These are phyloP conservation scores for Pisolithus orientalis DNA, from an alignment of 768 basidiomycete species.

Conservation along the genomic window DNA sequence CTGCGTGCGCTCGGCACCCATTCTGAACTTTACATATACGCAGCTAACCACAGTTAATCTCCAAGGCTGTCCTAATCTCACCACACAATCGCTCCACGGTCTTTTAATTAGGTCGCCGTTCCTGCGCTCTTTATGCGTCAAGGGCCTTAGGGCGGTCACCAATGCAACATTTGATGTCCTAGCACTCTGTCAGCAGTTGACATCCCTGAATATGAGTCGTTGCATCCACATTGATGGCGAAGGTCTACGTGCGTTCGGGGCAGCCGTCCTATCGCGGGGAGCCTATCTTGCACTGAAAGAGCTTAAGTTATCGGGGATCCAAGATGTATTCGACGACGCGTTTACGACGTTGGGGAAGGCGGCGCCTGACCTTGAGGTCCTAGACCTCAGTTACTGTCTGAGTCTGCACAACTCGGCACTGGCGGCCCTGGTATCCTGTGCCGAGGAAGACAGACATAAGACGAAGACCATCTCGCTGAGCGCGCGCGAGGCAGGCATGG, in stretches of 20 bases:
- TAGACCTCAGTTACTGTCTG: conserved; percentile 72
- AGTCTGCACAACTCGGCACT: conserved; percentile 70
- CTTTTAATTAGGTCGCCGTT: conserved; percentile 61
- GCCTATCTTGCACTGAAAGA: conserved; percentile 51
- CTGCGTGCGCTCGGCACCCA: conserved; percentile 35
- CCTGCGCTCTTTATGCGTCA: conserved; percentile 54
- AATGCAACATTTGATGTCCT: conserved; percentile 72
- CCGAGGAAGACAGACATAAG: conserved; percentile 18
- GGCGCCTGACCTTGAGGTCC: conserved; percentile 66
- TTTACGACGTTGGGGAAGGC: conserved; percentile 64
- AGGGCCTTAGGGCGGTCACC: conserved; percentile 62
- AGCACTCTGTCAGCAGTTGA: conserved; percentile 49
- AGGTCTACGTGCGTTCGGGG: conserved; percentile 48
- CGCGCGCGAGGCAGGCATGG: conserved; percentile 60
- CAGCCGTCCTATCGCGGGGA: conserved; percentile 38
- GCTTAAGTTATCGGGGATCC: conserved; percentile 64
- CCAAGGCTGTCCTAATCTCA: conserved; percentile 63
- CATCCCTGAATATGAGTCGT: conserved; percentile 61
- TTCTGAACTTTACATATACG: conserved; percentile 39
- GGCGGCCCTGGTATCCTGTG: conserved; percentile 63
- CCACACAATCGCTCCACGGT: conserved; percentile 60
- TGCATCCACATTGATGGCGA: conserved; percentile 63
- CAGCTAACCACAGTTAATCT: conserved; percentile 68
- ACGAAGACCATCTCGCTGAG: conserved; percentile 46
- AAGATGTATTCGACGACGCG: conserved; percentile 49